Conservation (phyloP, 78 protist genomes). For the Dictyostelium firmibasis region DNA sequence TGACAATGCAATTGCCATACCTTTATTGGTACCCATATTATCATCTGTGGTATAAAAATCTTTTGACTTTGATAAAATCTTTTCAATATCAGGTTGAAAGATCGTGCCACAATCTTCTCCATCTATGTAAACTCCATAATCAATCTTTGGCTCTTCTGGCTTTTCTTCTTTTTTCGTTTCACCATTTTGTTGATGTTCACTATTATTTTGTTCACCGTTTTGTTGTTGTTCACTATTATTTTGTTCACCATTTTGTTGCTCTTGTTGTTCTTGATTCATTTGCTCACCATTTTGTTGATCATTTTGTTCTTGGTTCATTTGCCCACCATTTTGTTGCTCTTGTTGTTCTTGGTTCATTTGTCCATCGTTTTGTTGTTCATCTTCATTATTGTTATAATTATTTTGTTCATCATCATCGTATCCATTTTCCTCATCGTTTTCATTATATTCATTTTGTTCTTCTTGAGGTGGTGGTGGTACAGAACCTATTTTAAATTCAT, state of each 20-base stretch:
- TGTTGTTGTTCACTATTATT: background rate
- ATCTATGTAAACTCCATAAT: background rate
- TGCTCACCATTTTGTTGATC: background rate
- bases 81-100: background rate
- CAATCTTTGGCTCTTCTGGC: background rate
- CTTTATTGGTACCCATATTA: background rate
- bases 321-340: background rate
- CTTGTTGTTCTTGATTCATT: too few species aligned
- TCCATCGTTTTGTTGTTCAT: background rate
- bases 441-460: background rate
- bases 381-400: background rate
- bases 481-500: background rate
- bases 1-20: background rate
- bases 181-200: background rate
- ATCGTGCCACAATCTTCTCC: background rate
- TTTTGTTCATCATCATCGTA: background rate
- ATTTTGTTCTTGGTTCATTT: background rate
- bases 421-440: background rate
- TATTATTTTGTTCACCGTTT: background rate
- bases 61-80: background rate
- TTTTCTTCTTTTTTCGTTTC: background rate
- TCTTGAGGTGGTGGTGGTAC: background rate
- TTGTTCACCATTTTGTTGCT: background rate
- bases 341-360: too few species aligned
- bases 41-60: background rate